phyloP scores from a whole-genome alignment of 495 filamentous ascomycete species.

The Penicillium malachiteum region DNA sequence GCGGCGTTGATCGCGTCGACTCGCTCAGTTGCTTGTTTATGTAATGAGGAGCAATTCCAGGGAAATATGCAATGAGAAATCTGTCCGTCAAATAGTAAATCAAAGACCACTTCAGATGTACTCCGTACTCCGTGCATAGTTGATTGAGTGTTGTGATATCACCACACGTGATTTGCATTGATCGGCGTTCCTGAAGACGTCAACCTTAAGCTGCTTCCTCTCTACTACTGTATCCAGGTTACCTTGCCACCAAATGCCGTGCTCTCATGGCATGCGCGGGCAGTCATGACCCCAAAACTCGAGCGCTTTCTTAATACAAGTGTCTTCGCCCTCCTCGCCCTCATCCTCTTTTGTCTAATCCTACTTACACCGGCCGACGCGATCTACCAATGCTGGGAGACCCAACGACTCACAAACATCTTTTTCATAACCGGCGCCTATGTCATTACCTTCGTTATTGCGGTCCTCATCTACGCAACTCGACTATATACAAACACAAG shows the following conservation, averaged over 20 bases:
- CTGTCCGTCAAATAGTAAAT: too few species aligned
- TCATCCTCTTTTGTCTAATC: conserved; percentile 69
- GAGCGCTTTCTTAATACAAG: conserved; percentile 81
- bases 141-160: not conserved
- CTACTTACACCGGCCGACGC: conserved; percentile 80
- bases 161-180: not conserved
- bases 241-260: conserved; percentile 12
- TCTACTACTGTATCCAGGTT: not conserved
- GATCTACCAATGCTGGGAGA: conserved; percentile 71
- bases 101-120: too few species aligned
- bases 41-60: not conserved
- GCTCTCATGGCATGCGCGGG: conserved; percentile 20
- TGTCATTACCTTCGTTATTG: conserved; percentile 67
- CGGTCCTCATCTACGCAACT: conserved; percentile 74
- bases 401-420: conserved; percentile 69
- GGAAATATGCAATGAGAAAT: too few species aligned
- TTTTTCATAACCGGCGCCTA: conserved; percentile 81
- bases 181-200: not conserved
- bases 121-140: too few species aligned
- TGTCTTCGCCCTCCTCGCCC: conserved; percentile 73
- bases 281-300: conserved; percentile 52
- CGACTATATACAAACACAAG: conserved; percentile 86
- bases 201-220: not conserved
- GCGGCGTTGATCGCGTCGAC: too few species aligned
- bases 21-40: not conserved